These are phyloP conservation scores for Hansenula sp. DNA, from an alignment of 1,139 yeast genomes.

Conservation along the genomic window DNA sequence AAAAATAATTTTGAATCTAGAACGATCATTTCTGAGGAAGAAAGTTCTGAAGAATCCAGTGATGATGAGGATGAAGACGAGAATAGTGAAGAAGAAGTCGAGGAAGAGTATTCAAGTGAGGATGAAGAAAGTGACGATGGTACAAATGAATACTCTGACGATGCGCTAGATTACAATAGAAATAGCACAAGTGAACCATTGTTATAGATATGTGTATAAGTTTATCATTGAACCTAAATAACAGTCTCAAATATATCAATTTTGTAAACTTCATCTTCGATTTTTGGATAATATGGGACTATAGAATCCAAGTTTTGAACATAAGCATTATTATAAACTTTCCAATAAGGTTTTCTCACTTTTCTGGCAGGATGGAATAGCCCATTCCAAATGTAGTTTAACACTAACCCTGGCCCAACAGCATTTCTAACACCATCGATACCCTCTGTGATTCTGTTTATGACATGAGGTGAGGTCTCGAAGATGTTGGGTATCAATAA, in stretches of 20 bases:
- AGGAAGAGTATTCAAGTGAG: constrained; percentile 11
- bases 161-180: constrained; percentile 5
- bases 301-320: constrained; percentile 70
- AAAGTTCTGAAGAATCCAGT: constrained; percentile 17
- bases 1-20: constrained; percentile 27
- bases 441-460: constrained; percentile 75
- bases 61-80: constrained; percentile 22
- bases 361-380: constrained; percentile 90
- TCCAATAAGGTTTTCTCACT: constrained; percentile 87
- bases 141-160: constrained; percentile 1
- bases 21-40: constrained; percentile 28
- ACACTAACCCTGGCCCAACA: constrained; percentile 70
- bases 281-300: constrained; percentile 77
- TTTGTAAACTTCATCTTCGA: constrained; percentile 34
- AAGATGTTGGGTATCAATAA: constrained; percentile 78
- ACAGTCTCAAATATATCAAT: constrained; percentile 38
- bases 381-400: constrained; percentile 84
- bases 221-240: constrained; percentile 12
- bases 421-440: constrained; percentile 71
- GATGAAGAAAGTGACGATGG: constrained; percentile 10
- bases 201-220: neutral
- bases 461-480: constrained; percentile 95
- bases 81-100: constrained; percentile 7
- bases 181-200: constrained; percentile 9
- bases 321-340: constrained; percentile 71